These are phyloP conservation scores for Stephanocyclus meneghinianus DNA, from an alignment of 352 stramenopile species.

Conservation along the genomic window DNA sequence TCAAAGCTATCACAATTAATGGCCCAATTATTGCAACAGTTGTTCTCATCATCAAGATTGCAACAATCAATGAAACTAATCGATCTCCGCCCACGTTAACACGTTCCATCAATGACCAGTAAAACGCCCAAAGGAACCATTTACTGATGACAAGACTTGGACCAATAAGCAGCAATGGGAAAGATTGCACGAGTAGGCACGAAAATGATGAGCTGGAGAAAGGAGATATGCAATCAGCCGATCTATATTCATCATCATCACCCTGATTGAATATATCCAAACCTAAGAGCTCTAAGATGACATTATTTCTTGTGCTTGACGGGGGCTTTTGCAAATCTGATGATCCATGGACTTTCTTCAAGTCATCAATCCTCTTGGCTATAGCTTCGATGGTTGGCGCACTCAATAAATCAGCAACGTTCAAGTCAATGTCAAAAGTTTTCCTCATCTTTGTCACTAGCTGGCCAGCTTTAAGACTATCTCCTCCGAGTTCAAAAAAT, in stretches of 20 bases:
- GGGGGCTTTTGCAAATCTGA: no score
- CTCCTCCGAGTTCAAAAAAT: slow-evolving; percentile 68
- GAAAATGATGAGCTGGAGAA: slow-evolving; percentile 43
- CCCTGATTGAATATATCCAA: background rate
- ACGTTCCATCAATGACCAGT: slow-evolving; percentile 4
- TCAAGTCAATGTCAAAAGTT: slow-evolving; percentile 43
- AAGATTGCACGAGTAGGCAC: slow-evolving; percentile 40
- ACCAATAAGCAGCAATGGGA: slow-evolving; percentile 56
- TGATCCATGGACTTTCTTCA: slow-evolving; percentile 13
- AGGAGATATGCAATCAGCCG: slow-evolving; percentile 3
- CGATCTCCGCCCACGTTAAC: background rate
- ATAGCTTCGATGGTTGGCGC: slow-evolving; percentile 47
- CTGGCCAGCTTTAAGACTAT: slow-evolving; percentile 57
- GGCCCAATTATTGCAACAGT: slow-evolving; percentile 52
- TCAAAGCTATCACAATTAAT: slow-evolving; percentile 58
- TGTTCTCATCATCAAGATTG: slow-evolving; percentile 49
- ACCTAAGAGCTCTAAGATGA: background rate
- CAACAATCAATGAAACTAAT: slow-evolving; percentile 46
- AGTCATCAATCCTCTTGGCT: slow-evolving; percentile 28
- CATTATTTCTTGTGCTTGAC: background rate
- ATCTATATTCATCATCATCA: background rate
- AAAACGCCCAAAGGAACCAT: slow-evolving; percentile 10
- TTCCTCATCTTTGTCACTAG: slow-evolving; percentile 59
- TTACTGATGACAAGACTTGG: background rate
- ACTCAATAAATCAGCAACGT: slow-evolving; percentile 58